Percentiles rank a stretch among this genome's conserved stretches.
phyloP scores from a whole-genome alignment of 257 asterid species.

The Scutellaria baicalensis region DNA sequence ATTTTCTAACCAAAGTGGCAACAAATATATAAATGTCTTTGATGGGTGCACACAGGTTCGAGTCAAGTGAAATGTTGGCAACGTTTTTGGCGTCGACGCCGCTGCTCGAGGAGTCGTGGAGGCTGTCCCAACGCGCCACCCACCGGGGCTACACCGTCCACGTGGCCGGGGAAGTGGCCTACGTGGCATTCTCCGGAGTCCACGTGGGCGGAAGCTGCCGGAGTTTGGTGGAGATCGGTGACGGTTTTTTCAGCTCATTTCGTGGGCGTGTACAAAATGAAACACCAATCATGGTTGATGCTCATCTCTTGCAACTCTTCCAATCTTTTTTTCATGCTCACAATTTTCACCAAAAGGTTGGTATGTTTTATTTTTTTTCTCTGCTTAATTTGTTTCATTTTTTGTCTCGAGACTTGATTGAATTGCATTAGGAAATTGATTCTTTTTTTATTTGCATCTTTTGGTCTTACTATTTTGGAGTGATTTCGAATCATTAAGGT shows the following conservation, averaged over 20 bases:
- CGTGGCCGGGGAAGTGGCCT: constrained; percentile 37
- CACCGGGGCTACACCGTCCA: constrained; percentile 27
- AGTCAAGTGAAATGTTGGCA: constrained; percentile 65
- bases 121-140: constrained; percentile 42
- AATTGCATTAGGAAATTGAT: too few relatives aligned
- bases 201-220: constrained; percentile 27
- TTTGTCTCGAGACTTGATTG: not conserved
- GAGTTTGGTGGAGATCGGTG: constrained; percentile 37
- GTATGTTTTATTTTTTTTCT: not conserved
- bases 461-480: too few relatives aligned
- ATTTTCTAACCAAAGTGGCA: too few relatives aligned
- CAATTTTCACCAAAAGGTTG: constrained; percentile 46
- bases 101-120: constrained; percentile 61
- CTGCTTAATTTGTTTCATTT: not conserved
- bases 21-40: too few relatives aligned
- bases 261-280: not conserved
- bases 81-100: constrained; percentile 61
- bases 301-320: constrained; percentile 46
- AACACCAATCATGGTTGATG: constrained; percentile 48
- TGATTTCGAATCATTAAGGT: too few relatives aligned
- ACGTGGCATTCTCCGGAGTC: constrained; percentile 62
- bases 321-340: constrained; percentile 23
- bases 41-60: constrained; percentile 34
- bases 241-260: constrained; percentile 30
- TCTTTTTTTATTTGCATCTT: too few relatives aligned